Percentiles rank a stretch among this genome's conserved stretches.
Evolutionary conservation across 2,329 filamentous ascomycete genomes (phyloP).

Genomic region (Fusarium virguliforme): DNA sequence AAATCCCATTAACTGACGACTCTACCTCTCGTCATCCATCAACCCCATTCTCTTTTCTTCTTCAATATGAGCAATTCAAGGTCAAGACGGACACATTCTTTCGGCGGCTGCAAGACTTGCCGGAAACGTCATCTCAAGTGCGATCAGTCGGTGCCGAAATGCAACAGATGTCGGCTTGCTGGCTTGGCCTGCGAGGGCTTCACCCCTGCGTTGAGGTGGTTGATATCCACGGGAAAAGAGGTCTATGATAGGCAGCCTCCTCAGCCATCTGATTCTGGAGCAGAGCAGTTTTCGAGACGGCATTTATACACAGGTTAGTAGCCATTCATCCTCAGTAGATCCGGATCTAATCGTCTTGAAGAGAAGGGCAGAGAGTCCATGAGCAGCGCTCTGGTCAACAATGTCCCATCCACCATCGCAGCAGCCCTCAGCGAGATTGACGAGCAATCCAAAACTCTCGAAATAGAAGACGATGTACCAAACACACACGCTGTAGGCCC

Average conservation of each 20-base stretch:
- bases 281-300: constrained; percentile 39
- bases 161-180: constrained; percentile 39
- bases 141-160: constrained; percentile 38
- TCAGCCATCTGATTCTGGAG: constrained; percentile 27
- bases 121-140: constrained; percentile 48
- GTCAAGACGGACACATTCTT: constrained; percentile 43
- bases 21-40: constrained; percentile 1
- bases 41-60: not conserved
- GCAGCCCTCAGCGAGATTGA: constrained; percentile 42
- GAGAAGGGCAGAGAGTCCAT: constrained; percentile 39
- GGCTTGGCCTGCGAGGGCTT: constrained; percentile 43
- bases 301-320: constrained; percentile 43
- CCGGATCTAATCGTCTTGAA: not conserved
- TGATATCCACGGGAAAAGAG: constrained; percentile 39
- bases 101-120: constrained; percentile 46
- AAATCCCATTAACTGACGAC: constrained; percentile 25
- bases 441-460: constrained; percentile 36
- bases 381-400: constrained; percentile 33
- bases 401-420: constrained; percentile 36
- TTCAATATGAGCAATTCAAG: constrained; percentile 31
- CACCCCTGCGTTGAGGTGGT: constrained; percentile 40
- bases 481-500: constrained; percentile 29
- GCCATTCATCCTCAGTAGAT: not conserved
- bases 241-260: constrained; percentile 38
- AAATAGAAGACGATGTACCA: constrained; percentile 8